phyloP scores from a whole-genome alignment of 345 rosid genomes.

The Citrus mangshanensis region DNA sequence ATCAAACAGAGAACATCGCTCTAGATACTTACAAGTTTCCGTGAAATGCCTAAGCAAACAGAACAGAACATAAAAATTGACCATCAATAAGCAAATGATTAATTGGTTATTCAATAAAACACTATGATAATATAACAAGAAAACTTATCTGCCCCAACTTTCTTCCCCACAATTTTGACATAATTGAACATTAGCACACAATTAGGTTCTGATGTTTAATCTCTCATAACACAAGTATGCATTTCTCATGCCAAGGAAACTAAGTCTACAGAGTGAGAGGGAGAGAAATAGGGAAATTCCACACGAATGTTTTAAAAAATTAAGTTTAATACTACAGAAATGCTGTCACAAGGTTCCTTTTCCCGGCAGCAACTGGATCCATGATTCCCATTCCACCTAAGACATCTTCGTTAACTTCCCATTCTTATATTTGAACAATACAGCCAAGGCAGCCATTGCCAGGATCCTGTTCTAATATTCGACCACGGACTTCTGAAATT shows the following conservation, averaged over 20 bases:
- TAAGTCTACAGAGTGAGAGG: background rate
- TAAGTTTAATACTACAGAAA: background rate
- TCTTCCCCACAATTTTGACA: background rate
- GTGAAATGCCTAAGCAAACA: background rate
- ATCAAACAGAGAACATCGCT: background rate
- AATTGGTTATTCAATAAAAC: background rate
- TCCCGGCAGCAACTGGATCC: background rate
- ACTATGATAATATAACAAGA: background rate
- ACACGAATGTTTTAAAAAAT: background rate
- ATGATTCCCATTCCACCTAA: background rate
- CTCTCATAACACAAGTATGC: background rate
- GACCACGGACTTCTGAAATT: background rate
- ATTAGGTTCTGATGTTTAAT: background rate
- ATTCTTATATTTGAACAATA: conserved; percentile 3
- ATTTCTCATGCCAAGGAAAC: background rate
- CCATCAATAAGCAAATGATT: background rate
- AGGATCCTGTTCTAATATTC: background rate
- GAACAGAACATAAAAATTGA: background rate
- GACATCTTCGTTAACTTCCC: background rate
- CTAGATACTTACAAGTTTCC: background rate
- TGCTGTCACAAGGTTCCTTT: background rate
- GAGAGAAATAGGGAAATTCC: background rate
- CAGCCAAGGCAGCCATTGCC: background rate
- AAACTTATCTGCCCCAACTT: background rate
- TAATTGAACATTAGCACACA: background rate